These are phyloP conservation scores for Phaeoacremonium minimum DNA, from an alignment of 2,329 filamentous ascomycete genomes.

Conservation along the genomic window DNA sequence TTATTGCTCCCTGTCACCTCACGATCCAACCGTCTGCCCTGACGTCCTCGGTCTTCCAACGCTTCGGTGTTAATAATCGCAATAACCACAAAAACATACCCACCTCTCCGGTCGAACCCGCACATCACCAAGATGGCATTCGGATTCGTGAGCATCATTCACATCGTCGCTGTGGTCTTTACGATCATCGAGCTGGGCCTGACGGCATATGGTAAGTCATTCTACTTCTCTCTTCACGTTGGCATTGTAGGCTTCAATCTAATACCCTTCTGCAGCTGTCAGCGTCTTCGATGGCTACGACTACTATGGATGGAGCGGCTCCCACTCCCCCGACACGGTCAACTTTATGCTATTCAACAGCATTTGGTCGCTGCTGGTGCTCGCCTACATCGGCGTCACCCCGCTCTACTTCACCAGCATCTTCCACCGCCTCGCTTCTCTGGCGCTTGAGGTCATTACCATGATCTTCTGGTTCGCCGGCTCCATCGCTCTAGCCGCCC, in stretches of 20 bases:
- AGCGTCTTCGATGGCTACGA: conserved; percentile 34
- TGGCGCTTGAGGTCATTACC: conserved; percentile 67
- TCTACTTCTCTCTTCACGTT: conserved; percentile 5
- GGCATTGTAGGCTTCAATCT: conserved; percentile 4
- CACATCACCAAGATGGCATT: conserved; percentile 39
- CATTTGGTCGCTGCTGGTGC: conserved; percentile 70
- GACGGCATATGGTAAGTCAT: conserved; percentile 66
- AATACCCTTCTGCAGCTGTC: too few species aligned
- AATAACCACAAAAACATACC: too few species aligned
- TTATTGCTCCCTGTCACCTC: too few species aligned
- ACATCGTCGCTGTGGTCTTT: conserved; percentile 63
- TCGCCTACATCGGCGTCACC: conserved; percentile 65
- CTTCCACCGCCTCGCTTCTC: conserved; percentile 61
- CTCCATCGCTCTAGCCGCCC: conserved; percentile 70
- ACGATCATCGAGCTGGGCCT: conserved; percentile 72
- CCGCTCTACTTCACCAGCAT: conserved; percentile 57
- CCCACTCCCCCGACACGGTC: conserved; percentile 47
- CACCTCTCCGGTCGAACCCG: too few species aligned
- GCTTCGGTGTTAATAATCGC: too few species aligned
- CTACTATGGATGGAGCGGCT: conserved; percentile 13
- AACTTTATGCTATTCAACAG: conserved; percentile 78
- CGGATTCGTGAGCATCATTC: conserved; percentile 56
- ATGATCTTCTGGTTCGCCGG: conserved; percentile 89
- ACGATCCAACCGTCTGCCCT: too few species aligned
- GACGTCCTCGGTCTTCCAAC: too few species aligned